phyloP scores from a whole-genome alignment of 768 basidiomycete genomes.

The Boletus rex-veris region DNA sequence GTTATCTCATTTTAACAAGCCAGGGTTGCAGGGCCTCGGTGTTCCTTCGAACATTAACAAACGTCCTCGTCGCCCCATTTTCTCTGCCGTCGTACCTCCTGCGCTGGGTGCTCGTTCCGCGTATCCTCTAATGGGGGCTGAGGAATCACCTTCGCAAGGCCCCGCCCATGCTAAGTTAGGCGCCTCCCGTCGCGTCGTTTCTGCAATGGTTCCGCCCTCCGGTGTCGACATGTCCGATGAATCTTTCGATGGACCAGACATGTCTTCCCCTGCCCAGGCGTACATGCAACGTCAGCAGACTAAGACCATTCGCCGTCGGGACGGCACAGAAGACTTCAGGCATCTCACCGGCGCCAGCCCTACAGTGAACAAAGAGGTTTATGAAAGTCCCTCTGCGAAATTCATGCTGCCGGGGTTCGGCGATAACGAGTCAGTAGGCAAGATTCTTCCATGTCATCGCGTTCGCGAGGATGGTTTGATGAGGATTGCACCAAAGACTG shows the following conservation, averaged over 20 bases:
- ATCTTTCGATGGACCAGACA: constrained; percentile 54
- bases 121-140: constrained; percentile 38
- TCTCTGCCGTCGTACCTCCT: constrained; percentile 60
- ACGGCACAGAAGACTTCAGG: constrained; percentile 78
- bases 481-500: constrained; percentile 79
- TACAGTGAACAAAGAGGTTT: constrained; percentile 38
- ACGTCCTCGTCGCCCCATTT: constrained; percentile 60
- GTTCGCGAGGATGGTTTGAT: constrained; percentile 95
- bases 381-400: constrained; percentile 57
- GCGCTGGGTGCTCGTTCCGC: constrained; percentile 40
- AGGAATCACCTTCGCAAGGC: constrained; percentile 31
- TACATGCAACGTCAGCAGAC: constrained; percentile 75
- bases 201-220: constrained; percentile 55
- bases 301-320: constrained; percentile 73
- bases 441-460: constrained; percentile 89
- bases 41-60: constrained; percentile 53
- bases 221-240: constrained; percentile 47
- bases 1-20: constrained; percentile 45
- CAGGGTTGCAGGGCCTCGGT: constrained; percentile 50
- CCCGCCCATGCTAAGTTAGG: constrained; percentile 32
- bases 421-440: constrained; percentile 89
- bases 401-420: constrained; percentile 73
- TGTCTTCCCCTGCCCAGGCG: constrained; percentile 79
- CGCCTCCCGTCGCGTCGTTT: constrained; percentile 68
- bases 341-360: constrained; percentile 68